These are phyloP conservation scores for Cercospora citrullina DNA, from an alignment of 2,329 filamentous ascomycete genomes.

Conservation along the genomic window DNA sequence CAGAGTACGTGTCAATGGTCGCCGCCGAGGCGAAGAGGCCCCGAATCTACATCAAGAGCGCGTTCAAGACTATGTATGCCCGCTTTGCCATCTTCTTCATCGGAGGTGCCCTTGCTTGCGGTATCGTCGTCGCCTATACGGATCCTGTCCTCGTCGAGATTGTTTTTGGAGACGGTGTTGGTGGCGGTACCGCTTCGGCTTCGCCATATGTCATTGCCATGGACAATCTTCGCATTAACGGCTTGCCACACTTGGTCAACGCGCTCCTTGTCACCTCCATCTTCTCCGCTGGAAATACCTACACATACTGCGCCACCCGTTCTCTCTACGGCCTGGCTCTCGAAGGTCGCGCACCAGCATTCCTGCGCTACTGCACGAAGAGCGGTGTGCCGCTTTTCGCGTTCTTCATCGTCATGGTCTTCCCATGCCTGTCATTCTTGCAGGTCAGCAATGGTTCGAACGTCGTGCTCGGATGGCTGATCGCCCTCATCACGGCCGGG, in stretches of 20 bases:
- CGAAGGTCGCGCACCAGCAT: slow-evolving; percentile 53
- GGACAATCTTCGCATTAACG: slow-evolving; percentile 45
- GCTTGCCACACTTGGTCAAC: slow-evolving; percentile 43
- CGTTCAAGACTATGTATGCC: slow-evolving; percentile 53
- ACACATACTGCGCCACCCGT: slow-evolving; percentile 55
- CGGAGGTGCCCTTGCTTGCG: slow-evolving; percentile 47
- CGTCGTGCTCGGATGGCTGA: slow-evolving; percentile 44
- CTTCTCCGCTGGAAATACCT: slow-evolving; percentile 56
- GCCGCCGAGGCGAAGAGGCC: slow-evolving; percentile 51
- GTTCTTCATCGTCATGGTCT: slow-evolving; percentile 49
- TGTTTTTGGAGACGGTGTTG: slow-evolving; percentile 22
- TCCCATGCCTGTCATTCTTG: slow-evolving; percentile 40
- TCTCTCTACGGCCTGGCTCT: slow-evolving; percentile 54
- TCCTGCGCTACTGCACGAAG: slow-evolving; percentile 60
- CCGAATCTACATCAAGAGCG: slow-evolving; percentile 48
- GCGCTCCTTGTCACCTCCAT: slow-evolving; percentile 51
- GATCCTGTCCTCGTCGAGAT: slow-evolving; percentile 37
- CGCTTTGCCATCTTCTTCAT: slow-evolving; percentile 54
- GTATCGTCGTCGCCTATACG: slow-evolving; percentile 45
- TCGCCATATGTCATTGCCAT: slow-evolving; percentile 45
- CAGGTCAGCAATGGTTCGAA: slow-evolving; percentile 35
- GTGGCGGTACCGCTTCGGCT: slow-evolving; percentile 35
- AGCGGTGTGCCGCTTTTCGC: slow-evolving; percentile 62
- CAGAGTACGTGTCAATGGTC: slow-evolving; percentile 53
- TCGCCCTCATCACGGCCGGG: slow-evolving; percentile 49